Base-by-base conservation (phyloP, 2,329 filamentous ascomycete species). In the Colletotrichum scovillei region DNA sequence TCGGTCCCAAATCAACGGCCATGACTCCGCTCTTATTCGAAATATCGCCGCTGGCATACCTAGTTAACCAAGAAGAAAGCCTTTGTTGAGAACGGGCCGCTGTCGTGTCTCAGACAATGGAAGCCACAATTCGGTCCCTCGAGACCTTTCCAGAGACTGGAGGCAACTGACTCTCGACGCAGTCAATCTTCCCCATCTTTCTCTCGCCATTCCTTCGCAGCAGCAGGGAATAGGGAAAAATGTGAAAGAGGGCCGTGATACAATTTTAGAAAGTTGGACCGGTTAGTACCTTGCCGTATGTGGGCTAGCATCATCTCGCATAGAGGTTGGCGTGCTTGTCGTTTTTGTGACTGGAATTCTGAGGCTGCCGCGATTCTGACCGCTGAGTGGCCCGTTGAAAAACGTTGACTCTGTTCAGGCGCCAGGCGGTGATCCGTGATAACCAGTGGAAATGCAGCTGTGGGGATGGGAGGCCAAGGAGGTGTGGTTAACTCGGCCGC, bases 401-500 rank as follows among this genome's bases (percentile, higher is more conserved):
- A 42, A 52, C 55, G 67, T 73, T 52, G 60, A 58, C 49, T 28
- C 38, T 46, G 32, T 53, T 57, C 67, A 65, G 46, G 67, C 56
- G 71, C 67, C 62, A 65, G 53, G 56, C n/a, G 46, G 60, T 70
- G 71, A 56, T 71, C 71, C 67, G 71, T 73, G 71, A 65, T 65
- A 12, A 53, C 42, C 46, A 70, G 30, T 56, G 7, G 28, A 70
- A 70, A 62, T 65, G 56, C 56, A 28, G 62, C 19, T 71, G 71
- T 73, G 71, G 67, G 62, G 56, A 46, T 42, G 32, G 32, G 32
- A 66, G 55, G 35, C 62, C 56, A 73, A 65, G 67, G 55, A 62
- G 55, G 55, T 26, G 12, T 62, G 60, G 67, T 26, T 58, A 70
- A 70, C 46, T 57, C 56, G 66, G 71, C 67, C 56, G 60, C 60